Conservation (phyloP, 345 rosid species). For the Diplotaxis tenuifolia region DNA sequence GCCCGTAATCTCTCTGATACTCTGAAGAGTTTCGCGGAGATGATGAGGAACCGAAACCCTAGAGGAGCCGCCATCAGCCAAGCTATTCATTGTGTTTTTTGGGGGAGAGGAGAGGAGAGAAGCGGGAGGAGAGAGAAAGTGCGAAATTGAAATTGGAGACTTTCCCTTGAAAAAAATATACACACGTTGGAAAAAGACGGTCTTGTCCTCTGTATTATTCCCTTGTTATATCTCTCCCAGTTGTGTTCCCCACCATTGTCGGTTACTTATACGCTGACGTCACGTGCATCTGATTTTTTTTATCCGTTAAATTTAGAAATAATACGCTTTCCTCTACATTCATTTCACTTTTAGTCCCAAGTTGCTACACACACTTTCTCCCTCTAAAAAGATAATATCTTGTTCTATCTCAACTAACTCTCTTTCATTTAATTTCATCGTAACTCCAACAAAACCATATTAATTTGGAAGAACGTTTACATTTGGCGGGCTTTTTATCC, state of each 20-base stretch:
- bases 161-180: not conserved
- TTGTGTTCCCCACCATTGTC: not conserved
- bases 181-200: not conserved
- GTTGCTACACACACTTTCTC: no score
- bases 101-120: not conserved
- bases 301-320: no score
- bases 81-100: slow-evolving; percentile 13
- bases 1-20: slow-evolving; percentile 73
- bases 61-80: slow-evolving; percentile 49
- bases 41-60: slow-evolving; percentile 57
- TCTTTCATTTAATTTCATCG: no score
- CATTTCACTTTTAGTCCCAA: no score
- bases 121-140: slow-evolving; percentile 8
- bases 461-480: no score
- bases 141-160: not conserved
- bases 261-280: slow-evolving; percentile 21
- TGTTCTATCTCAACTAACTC: no score
- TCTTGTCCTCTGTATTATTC: not conserved
- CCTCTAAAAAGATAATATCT: no score
- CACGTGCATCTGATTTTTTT: not conserved
- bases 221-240: not conserved
- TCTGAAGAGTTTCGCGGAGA: slow-evolving; percentile 56
- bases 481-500: no score
- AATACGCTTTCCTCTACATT: no score
- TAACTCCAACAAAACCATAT: no score